Evolutionary conservation across 768 basidiomycete genomes (phyloP).

Genomic region (Mycena rosella): DNA sequence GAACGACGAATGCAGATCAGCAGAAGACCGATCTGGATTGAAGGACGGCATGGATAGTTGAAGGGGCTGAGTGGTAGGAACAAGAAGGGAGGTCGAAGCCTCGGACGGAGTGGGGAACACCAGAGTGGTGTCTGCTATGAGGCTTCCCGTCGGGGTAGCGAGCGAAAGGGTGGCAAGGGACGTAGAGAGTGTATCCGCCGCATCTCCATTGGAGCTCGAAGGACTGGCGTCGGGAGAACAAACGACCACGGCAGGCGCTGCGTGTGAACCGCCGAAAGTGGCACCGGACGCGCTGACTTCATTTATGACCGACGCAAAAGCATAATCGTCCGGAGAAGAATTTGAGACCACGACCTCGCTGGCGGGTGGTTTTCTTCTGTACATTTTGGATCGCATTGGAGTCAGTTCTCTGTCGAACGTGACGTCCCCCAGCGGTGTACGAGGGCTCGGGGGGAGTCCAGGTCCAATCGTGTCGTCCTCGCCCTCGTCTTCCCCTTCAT

Average conservation of each 20-base stretch:
- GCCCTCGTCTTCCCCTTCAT: slow-evolving; percentile 50
- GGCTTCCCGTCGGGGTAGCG: slow-evolving; percentile 42
- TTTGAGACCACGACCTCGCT: background rate
- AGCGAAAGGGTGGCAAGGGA: slow-evolving; percentile 45
- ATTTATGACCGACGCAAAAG: slow-evolving; percentile 6
- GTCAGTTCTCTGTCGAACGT: slow-evolving; percentile 49
- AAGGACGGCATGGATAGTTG: slow-evolving; percentile 26
- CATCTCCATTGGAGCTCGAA: slow-evolving; percentile 11
- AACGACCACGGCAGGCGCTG: slow-evolving; percentile 18
- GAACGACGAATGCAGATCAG: slow-evolving; percentile 63
- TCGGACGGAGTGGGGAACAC: slow-evolving; percentile 36
- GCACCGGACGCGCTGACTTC: slow-evolving; percentile 1
- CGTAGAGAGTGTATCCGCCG: slow-evolving; percentile 39
- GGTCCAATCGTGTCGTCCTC: slow-evolving; percentile 54
- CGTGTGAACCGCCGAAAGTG: background rate
- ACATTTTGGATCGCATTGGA: slow-evolving; percentile 51
- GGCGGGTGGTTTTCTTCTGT: slow-evolving; percentile 8
- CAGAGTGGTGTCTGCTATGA: slow-evolving; percentile 36
- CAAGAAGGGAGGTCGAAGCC: slow-evolving; percentile 40
- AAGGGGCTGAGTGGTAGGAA: slow-evolving; percentile 39
- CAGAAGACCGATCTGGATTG: slow-evolving; percentile 54
- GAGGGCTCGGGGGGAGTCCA: slow-evolving; percentile 46
- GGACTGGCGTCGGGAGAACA: slow-evolving; percentile 14
- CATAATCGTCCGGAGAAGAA: slow-evolving; percentile 11
- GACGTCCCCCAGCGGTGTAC: slow-evolving; percentile 56